These are phyloP conservation scores for Elsinoe arachidis DNA, from an alignment of 2,329 filamentous ascomycete genomes.

Conservation along the genomic window DNA sequence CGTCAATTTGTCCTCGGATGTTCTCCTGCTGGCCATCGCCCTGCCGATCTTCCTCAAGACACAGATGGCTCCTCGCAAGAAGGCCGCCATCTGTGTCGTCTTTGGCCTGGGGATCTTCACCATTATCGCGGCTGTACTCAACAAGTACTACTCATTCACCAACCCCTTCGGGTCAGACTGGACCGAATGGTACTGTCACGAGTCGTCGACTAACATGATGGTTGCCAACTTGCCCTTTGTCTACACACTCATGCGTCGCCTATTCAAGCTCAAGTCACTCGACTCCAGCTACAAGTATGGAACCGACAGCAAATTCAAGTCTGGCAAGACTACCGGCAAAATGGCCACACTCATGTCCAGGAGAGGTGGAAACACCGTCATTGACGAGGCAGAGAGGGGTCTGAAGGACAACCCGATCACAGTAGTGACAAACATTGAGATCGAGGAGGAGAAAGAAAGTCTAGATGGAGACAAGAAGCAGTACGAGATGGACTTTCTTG, in stretches of 20 bases:
- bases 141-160: constrained; percentile 54
- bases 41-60: constrained; percentile 40
- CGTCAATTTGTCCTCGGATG: constrained; percentile 40
- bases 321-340: neutral
- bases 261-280: constrained; percentile 15
- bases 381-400: constrained; percentile 10
- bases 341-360: constrained; percentile 6
- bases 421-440: constrained; percentile 6
- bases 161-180: constrained; percentile 49
- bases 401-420: constrained; percentile 8
- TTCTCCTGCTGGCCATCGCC: constrained; percentile 36
- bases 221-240: constrained; percentile 54
- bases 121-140: constrained; percentile 52
- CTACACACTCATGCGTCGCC: constrained; percentile 36
- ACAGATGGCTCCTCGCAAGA: constrained; percentile 39
- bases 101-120: constrained; percentile 50
- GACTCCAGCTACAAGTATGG: constrained; percentile 8
- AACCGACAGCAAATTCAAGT: constrained; percentile 1
- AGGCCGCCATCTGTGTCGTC: constrained; percentile 45
- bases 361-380: constrained; percentile 6
- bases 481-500: constrained; percentile 12
- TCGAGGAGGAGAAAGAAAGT: constrained; percentile 11
- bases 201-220: constrained; percentile 51
- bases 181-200: constrained; percentile 53
- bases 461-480: constrained; percentile 10